phyloP scores from a whole-genome alignment of 2,329 filamentous ascomycete genomes.

The Botryotinia convoluta region DNA sequence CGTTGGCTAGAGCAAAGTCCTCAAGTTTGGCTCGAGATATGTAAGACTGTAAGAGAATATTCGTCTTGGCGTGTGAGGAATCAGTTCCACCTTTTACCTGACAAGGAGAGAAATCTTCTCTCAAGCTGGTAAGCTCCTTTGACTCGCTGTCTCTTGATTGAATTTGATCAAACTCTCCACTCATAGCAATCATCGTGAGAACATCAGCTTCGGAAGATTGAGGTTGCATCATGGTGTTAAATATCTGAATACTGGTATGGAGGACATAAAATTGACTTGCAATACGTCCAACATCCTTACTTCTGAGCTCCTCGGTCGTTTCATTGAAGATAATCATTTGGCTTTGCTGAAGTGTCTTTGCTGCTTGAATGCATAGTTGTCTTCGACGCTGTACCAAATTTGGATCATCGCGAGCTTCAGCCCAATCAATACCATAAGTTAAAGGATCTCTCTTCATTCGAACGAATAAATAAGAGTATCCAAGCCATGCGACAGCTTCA shows the following conservation, averaged over 20 bases:
- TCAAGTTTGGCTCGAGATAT: conserved; percentile 86
- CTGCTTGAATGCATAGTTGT: conserved; percentile 84
- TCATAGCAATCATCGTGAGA: conserved; percentile 94
- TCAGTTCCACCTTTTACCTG: conserved; percentile 70
- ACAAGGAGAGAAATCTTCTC: conserved; percentile 62
- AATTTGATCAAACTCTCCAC: conserved; percentile 96
- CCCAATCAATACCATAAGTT: conserved; percentile 93
- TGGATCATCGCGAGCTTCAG: conserved; percentile 84
- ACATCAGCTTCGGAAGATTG: conserved; percentile 87
- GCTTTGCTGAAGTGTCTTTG: conserved; percentile 79
- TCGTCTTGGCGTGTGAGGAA: conserved; percentile 84
- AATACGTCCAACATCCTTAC: conserved; percentile 94
- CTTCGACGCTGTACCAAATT: conserved; percentile 81
- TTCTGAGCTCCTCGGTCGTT: conserved; percentile 83
- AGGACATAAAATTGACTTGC: conserved; percentile 96
- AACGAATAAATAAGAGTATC: conserved; percentile 96
- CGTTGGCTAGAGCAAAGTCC: conserved; percentile 89
- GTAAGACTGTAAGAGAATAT: conserved; percentile 90
- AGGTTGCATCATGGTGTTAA: conserved; percentile 91
- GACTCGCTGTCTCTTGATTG: conserved; percentile 88
- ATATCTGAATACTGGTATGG: conserved; percentile 90
- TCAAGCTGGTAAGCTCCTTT: conserved; percentile 76
- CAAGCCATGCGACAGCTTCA: conserved; percentile 95
- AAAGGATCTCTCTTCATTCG: conserved; percentile 91
- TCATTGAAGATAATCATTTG: conserved; percentile 99